phyloP scores from a whole-genome alignment of 192 early-diverging fungal genomes.

The Dimargaris cristalligena region DNA sequence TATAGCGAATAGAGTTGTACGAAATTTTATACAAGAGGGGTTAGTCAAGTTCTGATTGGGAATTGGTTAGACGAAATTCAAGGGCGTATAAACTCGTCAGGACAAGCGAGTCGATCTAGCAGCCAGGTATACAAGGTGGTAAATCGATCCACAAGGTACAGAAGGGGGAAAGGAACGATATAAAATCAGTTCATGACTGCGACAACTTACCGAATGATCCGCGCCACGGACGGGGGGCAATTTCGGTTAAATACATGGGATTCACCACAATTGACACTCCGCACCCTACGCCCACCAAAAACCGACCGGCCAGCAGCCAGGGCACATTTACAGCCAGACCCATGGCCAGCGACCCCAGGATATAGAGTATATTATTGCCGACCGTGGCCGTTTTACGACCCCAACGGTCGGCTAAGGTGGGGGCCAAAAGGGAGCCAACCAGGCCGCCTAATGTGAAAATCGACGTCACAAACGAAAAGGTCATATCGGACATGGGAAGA shows the following conservation, averaged over 20 bases:
- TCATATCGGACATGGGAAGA: conserved; percentile 43
- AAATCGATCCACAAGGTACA: no score
- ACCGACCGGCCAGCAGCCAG: conserved; percentile 43
- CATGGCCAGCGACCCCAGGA: conserved; percentile 42
- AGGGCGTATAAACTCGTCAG: no score
- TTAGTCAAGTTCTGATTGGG: no score
- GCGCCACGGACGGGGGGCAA: conserved; percentile 44
- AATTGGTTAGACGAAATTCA: no score
- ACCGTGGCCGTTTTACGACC: conserved; percentile 55
- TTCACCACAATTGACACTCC: conserved; percentile 60
- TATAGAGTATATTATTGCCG: conserved; percentile 43
- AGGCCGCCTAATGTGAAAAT: conserved; percentile 55
- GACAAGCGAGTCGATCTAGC: no score
- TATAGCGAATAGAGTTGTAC: no score
- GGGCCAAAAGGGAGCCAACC: conserved; percentile 52
- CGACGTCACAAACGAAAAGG: conserved; percentile 40
- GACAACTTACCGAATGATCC: conserved; percentile 46
- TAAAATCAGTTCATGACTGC: not conserved
- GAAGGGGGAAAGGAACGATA: no score
- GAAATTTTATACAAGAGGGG: no score
- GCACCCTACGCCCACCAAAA: conserved; percentile 57
- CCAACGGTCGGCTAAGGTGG: conserved; percentile 38
- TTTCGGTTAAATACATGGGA: conserved; percentile 66
- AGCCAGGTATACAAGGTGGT: no score
- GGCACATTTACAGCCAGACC: conserved; percentile 31